phyloP scores from a whole-genome alignment of 805 yeast genomes.

The Zygoascus bituminiphila region DNA sequence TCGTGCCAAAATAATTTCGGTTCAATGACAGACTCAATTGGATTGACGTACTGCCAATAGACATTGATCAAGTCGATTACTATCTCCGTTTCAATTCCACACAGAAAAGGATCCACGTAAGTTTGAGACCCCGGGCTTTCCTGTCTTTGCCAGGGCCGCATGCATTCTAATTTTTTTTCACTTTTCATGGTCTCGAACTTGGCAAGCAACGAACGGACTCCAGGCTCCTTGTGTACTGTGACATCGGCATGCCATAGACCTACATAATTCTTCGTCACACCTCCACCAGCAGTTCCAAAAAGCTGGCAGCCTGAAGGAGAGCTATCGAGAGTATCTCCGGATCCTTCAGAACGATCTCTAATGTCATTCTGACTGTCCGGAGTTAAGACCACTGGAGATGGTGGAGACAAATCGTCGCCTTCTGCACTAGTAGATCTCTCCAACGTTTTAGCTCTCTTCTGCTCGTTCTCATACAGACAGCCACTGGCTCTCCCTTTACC shows the following conservation, averaged over 20 bases:
- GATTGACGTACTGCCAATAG: slow-evolving; percentile 9
- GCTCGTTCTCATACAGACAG: slow-evolving; percentile 6
- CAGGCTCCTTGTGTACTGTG: slow-evolving; percentile 6
- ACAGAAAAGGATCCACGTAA: slow-evolving; percentile 8
- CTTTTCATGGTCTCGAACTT: slow-evolving; percentile 6
- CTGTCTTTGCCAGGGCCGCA: slow-evolving; percentile 9
- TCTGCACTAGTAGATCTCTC: not conserved
- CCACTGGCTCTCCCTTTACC: slow-evolving; percentile 2
- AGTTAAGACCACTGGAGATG: not conserved
- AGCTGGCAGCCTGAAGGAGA: not conserved
- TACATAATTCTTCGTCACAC: slow-evolving; percentile 4
- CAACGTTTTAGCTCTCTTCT: not conserved
- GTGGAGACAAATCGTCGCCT: not conserved
- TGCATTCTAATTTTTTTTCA: slow-evolving; percentile 6
- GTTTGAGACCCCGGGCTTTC: not conserved
- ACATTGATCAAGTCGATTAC: slow-evolving; percentile 3
- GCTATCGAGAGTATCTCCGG: not conserved
- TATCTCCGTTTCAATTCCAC: slow-evolving; percentile 8
- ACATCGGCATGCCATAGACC: slow-evolving; percentile 10
- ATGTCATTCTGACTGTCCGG: not conserved
- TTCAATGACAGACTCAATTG: slow-evolving; percentile 9
- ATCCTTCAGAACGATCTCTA: not conserved
- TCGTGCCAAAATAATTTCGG: slow-evolving; percentile 4
- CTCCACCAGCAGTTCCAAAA: not conserved
- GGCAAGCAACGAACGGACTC: slow-evolving; percentile 5